These are phyloP conservation scores for Clarkia xantiana DNA, from an alignment of 345 rosid genomes.

Conservation along the genomic window DNA sequence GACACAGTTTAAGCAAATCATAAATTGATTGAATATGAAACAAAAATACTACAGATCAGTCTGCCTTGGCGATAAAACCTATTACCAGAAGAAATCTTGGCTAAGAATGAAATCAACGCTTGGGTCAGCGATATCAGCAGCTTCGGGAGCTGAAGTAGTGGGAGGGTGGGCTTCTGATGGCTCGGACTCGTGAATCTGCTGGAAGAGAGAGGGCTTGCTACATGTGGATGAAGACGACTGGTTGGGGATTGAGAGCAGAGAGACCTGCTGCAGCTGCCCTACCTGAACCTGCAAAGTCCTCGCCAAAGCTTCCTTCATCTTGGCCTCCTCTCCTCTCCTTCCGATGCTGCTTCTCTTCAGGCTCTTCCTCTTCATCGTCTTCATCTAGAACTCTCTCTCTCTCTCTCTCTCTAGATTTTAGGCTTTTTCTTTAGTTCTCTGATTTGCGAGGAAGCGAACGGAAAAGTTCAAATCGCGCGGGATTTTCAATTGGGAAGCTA, in stretches of 20 bases:
- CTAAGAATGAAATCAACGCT: conserved; percentile 75
- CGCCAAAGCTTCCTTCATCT: conserved; percentile 20
- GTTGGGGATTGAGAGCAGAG: conserved; percentile 7
- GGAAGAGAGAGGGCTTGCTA: conserved; percentile 12
- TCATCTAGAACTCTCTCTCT: too few relatives aligned
- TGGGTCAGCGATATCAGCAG: conserved; percentile 19
- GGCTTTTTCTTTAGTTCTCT: not conserved
- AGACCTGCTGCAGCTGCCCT: conserved; percentile 18
- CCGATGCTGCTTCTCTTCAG: conserved; percentile 30
- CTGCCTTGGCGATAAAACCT: not conserved
- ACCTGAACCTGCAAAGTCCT: conserved; percentile 29
- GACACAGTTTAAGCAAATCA: too few relatives aligned
- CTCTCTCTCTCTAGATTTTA: not conserved
- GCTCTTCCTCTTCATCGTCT: conserved; percentile 13
- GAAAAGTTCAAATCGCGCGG: too few relatives aligned
- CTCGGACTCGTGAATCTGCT: conserved; percentile 35
- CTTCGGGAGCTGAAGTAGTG: conserved; percentile 14
- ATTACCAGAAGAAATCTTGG: conserved; percentile 92
- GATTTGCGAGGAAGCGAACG: too few relatives aligned
- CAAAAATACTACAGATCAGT: not conserved
- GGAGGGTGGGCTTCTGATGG: conserved; percentile 10
- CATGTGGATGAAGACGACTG: conserved; percentile 19
- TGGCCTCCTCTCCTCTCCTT: conserved; percentile 13
- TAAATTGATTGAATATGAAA: too few relatives aligned
- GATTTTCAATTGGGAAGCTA: too few relatives aligned